Evolutionary conservation across 768 basidiomycete genomes (phyloP).

Genomic region (Tylopilus rubrobrunneus): DNA sequence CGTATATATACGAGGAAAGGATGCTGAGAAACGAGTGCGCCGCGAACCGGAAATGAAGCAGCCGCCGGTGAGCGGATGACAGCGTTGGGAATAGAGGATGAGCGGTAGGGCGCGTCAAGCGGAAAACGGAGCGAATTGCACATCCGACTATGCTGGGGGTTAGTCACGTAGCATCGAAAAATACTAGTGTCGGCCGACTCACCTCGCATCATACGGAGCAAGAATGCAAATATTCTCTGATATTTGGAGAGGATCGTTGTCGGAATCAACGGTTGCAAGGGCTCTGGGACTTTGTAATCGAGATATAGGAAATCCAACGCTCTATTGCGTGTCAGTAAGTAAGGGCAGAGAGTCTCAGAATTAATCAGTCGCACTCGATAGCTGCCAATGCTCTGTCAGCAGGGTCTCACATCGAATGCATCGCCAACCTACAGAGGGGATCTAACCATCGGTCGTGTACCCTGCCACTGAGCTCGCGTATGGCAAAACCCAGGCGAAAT

Average conservation of each 20-base stretch:
- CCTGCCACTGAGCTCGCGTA: conserved; percentile 65
- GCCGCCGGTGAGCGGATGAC: conserved; percentile 44
- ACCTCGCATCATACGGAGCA: conserved; percentile 80
- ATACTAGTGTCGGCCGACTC: conserved; percentile 11
- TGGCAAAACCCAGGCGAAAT: conserved; percentile 78
- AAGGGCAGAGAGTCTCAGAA: neutral
- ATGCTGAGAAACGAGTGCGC: conserved; percentile 65
- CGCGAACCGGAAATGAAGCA: conserved; percentile 71
- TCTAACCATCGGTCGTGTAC: conserved; percentile 77
- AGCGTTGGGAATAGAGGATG: conserved; percentile 59
- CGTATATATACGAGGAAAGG: conserved; percentile 71
- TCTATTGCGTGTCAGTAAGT: conserved; percentile 35
- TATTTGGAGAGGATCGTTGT: conserved; percentile 76
- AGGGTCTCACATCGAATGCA: neutral
- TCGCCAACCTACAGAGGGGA: conserved; percentile 63
- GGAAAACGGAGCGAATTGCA: conserved; percentile 60
- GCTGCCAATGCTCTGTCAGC: conserved; percentile 14
- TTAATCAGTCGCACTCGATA: conserved; percentile 18
- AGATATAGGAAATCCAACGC: conserved; percentile 89
- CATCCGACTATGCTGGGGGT: conserved; percentile 51
- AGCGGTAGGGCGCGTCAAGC: conserved; percentile 47
- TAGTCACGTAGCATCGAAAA: neutral
- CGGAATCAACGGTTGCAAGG: conserved; percentile 71
- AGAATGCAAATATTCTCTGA: conserved; percentile 76
- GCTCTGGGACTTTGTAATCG: conserved; percentile 84